Evolutionary conservation across 805 yeast genomes (phyloP).

Genomic region (Yamadazyma sp.): DNA sequence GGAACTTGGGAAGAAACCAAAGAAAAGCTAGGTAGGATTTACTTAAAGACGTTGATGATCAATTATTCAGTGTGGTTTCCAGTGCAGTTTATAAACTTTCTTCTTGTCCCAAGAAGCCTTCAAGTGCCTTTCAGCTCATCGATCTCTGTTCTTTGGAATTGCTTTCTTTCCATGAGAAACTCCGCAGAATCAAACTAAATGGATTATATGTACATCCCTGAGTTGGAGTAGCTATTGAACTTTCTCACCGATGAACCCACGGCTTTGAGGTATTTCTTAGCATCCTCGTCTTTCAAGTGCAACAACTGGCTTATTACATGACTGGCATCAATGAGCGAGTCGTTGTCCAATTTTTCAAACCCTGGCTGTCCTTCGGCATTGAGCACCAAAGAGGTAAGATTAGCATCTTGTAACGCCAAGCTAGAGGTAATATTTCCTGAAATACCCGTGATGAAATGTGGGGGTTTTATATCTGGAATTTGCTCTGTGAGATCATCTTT

Average conservation of each 20-base stretch:
- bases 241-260: conserved; percentile 23
- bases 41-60: conserved; percentile 62
- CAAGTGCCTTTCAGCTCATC: conserved; percentile 91
- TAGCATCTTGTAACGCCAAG: conserved; percentile 11
- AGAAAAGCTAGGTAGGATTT: conserved; percentile 63
- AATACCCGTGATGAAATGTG: conserved; percentile 61
- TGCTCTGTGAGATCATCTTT: conserved; percentile 4
- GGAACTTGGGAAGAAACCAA: conserved; percentile 66
- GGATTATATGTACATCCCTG: conserved; percentile 29
- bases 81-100: conserved; percentile 73
- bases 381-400: conserved; percentile 28
- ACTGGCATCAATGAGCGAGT: conserved; percentile 39
- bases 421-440: conserved; percentile 45
- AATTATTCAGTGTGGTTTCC: conserved; percentile 82
- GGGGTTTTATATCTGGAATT: conserved; percentile 48
- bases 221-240: conserved; percentile 24
- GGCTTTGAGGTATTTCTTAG: conserved; percentile 16
- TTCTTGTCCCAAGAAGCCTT: conserved; percentile 63
- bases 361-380: conserved; percentile 66
- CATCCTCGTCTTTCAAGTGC: neutral
- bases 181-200: conserved; percentile 15
- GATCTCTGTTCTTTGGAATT: conserved; percentile 91
- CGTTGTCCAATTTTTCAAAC: conserved; percentile 52
- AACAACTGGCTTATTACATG: conserved; percentile 17
- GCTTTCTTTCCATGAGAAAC: conserved; percentile 81